Conservation (phyloP, 2,329 filamentous ascomycete species). For the Aspergillus alliaceus region DNA sequence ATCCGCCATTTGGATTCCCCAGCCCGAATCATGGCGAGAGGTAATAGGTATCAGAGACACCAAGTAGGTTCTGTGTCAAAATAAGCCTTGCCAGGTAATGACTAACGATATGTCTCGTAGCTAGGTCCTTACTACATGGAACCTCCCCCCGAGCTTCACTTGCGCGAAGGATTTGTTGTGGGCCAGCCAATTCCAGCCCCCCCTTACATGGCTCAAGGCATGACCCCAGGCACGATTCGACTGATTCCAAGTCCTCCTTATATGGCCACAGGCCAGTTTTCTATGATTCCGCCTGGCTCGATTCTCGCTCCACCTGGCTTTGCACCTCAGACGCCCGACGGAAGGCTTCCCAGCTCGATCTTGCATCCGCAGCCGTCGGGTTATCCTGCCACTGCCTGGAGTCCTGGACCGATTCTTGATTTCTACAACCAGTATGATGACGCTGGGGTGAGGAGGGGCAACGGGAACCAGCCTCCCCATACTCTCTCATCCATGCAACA, state of each 20-base stretch:
- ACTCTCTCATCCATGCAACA: not conserved
- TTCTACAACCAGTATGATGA: not conserved
- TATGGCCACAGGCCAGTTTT: too few species aligned
- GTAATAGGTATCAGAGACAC: not conserved
- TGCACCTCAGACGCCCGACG: not conserved
- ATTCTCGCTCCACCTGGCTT: not conserved
- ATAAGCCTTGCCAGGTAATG: not conserved
- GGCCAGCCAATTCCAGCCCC: too few species aligned
- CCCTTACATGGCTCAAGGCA: too few species aligned
- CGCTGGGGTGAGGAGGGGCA: not conserved
- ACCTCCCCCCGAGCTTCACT: too few species aligned
- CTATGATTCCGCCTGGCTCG: not conserved
- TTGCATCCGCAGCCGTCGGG: not conserved
- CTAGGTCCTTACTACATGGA: too few species aligned
- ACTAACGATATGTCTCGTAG: not conserved
- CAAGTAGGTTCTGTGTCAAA: not conserved
- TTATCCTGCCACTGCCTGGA: not conserved
- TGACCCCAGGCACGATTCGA: too few species aligned
- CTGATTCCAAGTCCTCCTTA: too few species aligned
- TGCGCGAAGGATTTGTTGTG: too few species aligned
- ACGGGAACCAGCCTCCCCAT: not conserved
- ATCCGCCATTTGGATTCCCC: not conserved
- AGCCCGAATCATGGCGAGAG: not conserved
- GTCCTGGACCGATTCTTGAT: not conserved
- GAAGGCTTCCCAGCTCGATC: not conserved